Evolutionary conservation across 768 basidiomycete genomes (phyloP).

Genomic region (Steccherinum ochraceum): DNA sequence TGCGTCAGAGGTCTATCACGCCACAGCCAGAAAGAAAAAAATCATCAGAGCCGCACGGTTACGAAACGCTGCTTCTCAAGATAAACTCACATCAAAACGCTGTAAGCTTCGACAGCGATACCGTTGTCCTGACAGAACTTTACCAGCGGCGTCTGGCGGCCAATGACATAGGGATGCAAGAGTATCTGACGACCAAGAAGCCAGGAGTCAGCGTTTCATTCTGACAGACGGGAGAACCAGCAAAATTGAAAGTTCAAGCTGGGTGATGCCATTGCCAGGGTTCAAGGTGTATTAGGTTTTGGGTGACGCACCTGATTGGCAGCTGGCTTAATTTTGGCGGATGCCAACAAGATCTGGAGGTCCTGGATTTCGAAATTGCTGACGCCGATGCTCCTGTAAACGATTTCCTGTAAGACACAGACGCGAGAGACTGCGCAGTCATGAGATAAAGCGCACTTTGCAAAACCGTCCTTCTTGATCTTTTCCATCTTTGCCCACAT

Average conservation of each 20-base stretch:
- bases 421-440: too few species aligned
- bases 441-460: constrained; percentile 41
- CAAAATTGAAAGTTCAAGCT: background rate
- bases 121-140: constrained; percentile 50
- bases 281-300: background rate
- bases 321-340: constrained; percentile 55
- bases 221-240: background rate
- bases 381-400: constrained; percentile 59
- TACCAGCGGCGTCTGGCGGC: constrained; percentile 45
- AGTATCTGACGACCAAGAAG: constrained; percentile 34
- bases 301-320: constrained; percentile 55
- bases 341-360: constrained; percentile 46
- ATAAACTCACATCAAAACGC: constrained; percentile 47
- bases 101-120: constrained; percentile 71
- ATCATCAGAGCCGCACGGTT: constrained; percentile 33
- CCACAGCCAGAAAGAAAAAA: too few species aligned
- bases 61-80: background rate
- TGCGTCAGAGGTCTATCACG: constrained; percentile 60
- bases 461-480: constrained; percentile 47
- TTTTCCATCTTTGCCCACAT: constrained; percentile 62
- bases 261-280: background rate
- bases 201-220: background rate
- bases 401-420: background rate
- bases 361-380: constrained; percentile 60
- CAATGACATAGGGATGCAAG: constrained; percentile 66